Conservation (phyloP, 2,329 filamentous ascomycete genomes). For the Cercospora beticola region DNA sequence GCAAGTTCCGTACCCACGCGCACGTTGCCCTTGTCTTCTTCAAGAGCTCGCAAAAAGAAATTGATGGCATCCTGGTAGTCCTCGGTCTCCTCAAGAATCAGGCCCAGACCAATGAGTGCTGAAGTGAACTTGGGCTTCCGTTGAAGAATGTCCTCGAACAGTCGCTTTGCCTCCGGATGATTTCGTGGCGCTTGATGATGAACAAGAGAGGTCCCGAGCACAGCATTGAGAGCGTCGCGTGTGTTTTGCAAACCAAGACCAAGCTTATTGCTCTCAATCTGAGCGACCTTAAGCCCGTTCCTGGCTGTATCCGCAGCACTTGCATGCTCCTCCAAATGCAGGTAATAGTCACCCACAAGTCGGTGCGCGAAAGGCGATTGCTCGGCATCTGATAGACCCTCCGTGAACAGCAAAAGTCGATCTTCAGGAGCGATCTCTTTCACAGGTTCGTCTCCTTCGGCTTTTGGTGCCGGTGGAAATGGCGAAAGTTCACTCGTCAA, state of each 20-base stretch:
- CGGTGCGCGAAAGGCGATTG: slow-evolving; percentile 80
- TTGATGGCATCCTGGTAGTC: slow-evolving; percentile 79
- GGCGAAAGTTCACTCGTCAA: slow-evolving; percentile 81
- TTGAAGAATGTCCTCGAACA: slow-evolving; percentile 79
- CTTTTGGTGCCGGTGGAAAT: slow-evolving; percentile 66
- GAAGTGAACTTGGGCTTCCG: slow-evolving; percentile 73
- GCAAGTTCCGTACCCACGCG: slow-evolving; percentile 82
- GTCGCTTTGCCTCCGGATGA: slow-evolving; percentile 79
- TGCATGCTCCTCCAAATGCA: slow-evolving; percentile 81
- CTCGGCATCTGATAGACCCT: slow-evolving; percentile 49
- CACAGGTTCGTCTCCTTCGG: slow-evolving; percentile 50
- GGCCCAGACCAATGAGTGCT: slow-evolving; percentile 82
- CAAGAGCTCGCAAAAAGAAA: slow-evolving; percentile 74
- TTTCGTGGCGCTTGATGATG: slow-evolving; percentile 87
- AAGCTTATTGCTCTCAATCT: slow-evolving; percentile 62
- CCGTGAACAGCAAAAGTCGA: slow-evolving; percentile 74
- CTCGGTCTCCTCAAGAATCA: slow-evolving; percentile 91
- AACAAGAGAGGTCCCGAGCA: slow-evolving; percentile 82
- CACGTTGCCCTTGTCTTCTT: slow-evolving; percentile 71
- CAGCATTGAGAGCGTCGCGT: slow-evolving; percentile 71
- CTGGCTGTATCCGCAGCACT: slow-evolving; percentile 76
- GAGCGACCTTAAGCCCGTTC: slow-evolving; percentile 65
- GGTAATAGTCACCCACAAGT: slow-evolving; percentile 78
- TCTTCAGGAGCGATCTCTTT: slow-evolving; percentile 70
- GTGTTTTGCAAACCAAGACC: slow-evolving; percentile 69